Conservation (phyloP, 305 asterid genomes). For the Solanum hybrid region DNA sequence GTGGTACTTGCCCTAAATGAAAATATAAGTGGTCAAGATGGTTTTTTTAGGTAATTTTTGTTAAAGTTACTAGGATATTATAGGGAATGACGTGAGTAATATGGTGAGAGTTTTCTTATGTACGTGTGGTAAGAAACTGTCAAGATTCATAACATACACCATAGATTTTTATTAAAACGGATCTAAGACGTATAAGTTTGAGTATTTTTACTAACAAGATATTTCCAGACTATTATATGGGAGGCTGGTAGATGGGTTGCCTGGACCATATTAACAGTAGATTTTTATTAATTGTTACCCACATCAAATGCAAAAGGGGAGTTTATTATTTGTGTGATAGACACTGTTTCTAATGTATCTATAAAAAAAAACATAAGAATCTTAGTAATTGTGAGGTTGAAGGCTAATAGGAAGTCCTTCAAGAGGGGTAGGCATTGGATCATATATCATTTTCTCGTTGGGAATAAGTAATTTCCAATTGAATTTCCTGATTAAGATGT, state of each 20-base stretch:
- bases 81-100: not conserved
- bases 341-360: not conserved
- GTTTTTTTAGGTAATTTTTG: not conserved
- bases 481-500: slow-evolving; percentile 27
- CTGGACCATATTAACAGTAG: not conserved
- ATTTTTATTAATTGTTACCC: not conserved
- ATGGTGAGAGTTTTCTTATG: not conserved
- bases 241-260: not conserved
- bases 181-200: not conserved
- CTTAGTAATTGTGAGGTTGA: slow-evolving; percentile 8
- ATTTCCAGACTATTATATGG: not conserved
- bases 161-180: not conserved
- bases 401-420: slow-evolving; percentile 44
- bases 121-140: not conserved
- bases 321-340: not conserved
- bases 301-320: not conserved
- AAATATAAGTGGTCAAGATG: not conserved
- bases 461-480: slow-evolving; percentile 32
- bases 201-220: not conserved
- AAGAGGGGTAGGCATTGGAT: slow-evolving; percentile 46
- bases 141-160: not conserved
- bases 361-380: not conserved
- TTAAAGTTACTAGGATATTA: not conserved
- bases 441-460: slow-evolving; percentile 32
- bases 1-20: not conserved